phyloP scores from a whole-genome alignment of 2,329 filamentous ascomycete genomes.

The Verticillium dahliae region DNA sequence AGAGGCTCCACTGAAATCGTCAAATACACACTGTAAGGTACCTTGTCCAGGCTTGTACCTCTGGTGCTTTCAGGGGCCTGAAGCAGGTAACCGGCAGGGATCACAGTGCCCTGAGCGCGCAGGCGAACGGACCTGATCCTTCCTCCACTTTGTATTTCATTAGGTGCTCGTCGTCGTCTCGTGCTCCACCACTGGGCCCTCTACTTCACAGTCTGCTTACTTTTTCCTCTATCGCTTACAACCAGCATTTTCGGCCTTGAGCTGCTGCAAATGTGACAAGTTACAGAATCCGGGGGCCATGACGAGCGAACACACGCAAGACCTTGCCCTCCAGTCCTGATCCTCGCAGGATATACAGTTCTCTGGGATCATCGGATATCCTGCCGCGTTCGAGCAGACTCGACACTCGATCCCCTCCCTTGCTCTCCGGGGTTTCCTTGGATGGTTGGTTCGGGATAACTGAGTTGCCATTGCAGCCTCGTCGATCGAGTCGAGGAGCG shows the following conservation, averaged over 20 bases:
- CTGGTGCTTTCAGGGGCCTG: not conserved
- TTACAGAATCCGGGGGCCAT: not conserved
- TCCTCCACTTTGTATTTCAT: not conserved
- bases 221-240: not conserved
- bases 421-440: not conserved
- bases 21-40: not conserved
- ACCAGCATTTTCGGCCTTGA: not conserved
- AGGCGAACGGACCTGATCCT: not conserved
- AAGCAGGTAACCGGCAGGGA: not conserved
- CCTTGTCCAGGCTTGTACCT: not conserved
- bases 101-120: not conserved
- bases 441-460: too few species aligned
- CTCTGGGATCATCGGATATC: not conserved
- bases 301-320: not conserved
- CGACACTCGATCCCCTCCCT: not conserved
- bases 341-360: not conserved
- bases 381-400: not conserved
- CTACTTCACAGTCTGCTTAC: not conserved
- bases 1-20: not conserved
- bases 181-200: not conserved
- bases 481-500: too few species aligned
- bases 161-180: not conserved
- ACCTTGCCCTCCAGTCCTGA: not conserved
- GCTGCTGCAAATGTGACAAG: not conserved
- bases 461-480: too few species aligned